Conservation (phyloP, 2,329 filamentous ascomycete species). For the Scytalidium sp. region DNA sequence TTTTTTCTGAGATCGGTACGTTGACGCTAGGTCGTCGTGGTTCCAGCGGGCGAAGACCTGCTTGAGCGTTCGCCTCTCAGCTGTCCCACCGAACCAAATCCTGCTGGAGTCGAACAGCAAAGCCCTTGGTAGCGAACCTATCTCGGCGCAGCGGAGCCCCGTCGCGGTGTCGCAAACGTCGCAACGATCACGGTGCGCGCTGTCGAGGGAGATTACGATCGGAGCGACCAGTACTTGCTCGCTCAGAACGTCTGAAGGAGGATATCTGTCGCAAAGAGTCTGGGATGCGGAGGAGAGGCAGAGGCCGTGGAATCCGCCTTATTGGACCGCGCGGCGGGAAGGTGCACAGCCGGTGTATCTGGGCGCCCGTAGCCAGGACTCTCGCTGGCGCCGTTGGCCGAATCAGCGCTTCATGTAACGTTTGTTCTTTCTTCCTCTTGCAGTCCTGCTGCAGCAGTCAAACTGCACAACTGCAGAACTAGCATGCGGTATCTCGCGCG, state of each 20-base stretch:
- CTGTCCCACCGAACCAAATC: background rate
- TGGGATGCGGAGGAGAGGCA: background rate
- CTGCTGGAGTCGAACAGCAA: background rate
- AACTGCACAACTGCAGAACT: background rate
- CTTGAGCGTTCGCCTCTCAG: background rate
- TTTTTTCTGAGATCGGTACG: background rate
- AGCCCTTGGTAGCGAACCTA: conserved; percentile 1
- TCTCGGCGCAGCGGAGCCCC: background rate
- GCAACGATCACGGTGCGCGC: background rate
- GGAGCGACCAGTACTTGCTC: background rate
- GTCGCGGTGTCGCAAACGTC: background rate
- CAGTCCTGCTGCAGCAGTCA: background rate
- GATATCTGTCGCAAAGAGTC: conserved; percentile 5
- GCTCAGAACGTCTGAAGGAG: background rate
- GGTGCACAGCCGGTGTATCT: background rate
- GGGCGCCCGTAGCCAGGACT: background rate
- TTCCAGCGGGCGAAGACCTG: background rate
- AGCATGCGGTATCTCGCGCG: background rate
- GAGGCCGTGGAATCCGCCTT: background rate
- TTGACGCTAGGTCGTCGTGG: background rate
- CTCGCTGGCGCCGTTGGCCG: background rate
- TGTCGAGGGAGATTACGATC: background rate
- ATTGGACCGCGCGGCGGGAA: background rate
- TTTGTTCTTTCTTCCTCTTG: background rate
- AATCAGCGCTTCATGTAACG: background rate